These are phyloP conservation scores for Schizosaccharomyces versatilis DNA, from an alignment of 1,139 yeast species.

Conservation along the genomic window DNA sequence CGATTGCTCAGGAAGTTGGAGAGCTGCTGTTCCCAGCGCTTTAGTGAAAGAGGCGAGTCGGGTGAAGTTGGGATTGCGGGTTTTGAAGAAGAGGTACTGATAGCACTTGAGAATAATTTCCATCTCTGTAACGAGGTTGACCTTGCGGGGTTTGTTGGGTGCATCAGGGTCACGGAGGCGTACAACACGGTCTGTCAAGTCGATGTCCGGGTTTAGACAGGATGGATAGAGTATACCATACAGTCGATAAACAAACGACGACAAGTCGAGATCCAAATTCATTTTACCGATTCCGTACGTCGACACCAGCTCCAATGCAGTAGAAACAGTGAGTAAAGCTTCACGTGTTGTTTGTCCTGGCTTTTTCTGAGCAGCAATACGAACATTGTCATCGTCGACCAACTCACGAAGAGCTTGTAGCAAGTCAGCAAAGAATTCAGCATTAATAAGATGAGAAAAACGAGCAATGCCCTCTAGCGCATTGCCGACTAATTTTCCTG, in stretches of 20 bases:
- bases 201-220: constrained; percentile 62
- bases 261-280: constrained; percentile 20
- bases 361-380: neutral
- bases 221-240: constrained; percentile 30
- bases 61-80: constrained; percentile 29
- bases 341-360: constrained; percentile 30
- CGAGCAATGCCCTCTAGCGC: constrained; percentile 79
- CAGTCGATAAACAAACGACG: constrained; percentile 13
- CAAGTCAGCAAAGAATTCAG: constrained; percentile 79
- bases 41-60: constrained; percentile 73
- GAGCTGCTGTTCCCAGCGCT: constrained; percentile 39
- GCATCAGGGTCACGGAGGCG: constrained; percentile 54
- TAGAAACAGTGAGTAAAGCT: constrained; percentile 57
- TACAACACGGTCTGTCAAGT: constrained; percentile 58
- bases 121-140: constrained; percentile 71
- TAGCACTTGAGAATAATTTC: constrained; percentile 59
- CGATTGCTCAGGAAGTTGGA: constrained; percentile 77
- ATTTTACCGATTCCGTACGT: constrained; percentile 34
- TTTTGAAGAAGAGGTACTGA: constrained; percentile 61
- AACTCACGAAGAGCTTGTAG: constrained; percentile 71
- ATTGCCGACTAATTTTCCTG: constrained; percentile 54
- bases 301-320: constrained; percentile 68
- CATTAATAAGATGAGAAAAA: constrained; percentile 78
- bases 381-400: constrained; percentile 21
- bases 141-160: constrained; percentile 22